Evolutionary conservation across 305 asterid species (phyloP).

Genomic region (Galium porrigens): DNA sequence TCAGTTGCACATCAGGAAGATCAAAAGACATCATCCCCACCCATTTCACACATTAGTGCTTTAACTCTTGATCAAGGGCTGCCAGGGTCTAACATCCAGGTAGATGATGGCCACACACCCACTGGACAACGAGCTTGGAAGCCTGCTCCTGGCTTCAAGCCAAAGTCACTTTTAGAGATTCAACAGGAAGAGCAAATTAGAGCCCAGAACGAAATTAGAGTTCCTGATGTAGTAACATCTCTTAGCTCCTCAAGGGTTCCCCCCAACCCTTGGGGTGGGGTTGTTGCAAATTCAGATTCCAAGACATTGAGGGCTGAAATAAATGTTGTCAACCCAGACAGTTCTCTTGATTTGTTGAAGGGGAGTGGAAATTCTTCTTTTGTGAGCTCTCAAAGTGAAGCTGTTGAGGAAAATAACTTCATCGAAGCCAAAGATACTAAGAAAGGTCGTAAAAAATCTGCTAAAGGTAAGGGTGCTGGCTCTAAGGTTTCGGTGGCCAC

Average conservation of each 20-base stretch:
- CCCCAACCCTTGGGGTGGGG: constrained; percentile 48
- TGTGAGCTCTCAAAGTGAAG: constrained; percentile 24
- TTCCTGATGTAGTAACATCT: constrained; percentile 33
- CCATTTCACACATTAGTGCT: not conserved
- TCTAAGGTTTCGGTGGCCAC: constrained; percentile 32
- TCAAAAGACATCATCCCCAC: constrained; percentile 10
- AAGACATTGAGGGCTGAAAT: constrained; percentile 28
- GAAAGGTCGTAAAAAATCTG: constrained; percentile 62
- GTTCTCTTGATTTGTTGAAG: constrained; percentile 22
- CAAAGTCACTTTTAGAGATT: constrained; percentile 59
- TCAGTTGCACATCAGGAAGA: constrained; percentile 24
- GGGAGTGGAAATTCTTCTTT: constrained; percentile 23
- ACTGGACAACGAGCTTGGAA: constrained; percentile 61
- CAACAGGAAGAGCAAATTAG: constrained; percentile 76
- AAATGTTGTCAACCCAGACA: constrained; percentile 27
- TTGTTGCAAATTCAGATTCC: constrained; percentile 34
- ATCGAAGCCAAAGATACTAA: constrained; percentile 68
- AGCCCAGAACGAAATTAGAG: constrained; percentile 35
- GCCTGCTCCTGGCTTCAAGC: constrained; percentile 79
- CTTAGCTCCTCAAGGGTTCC: constrained; percentile 31
- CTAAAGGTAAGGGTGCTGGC: constrained; percentile 50
- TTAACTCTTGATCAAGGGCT: constrained; percentile 19
- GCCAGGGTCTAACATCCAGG: constrained; percentile 20
- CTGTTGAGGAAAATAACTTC: constrained; percentile 35
- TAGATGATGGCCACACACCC: constrained; percentile 21